A percentile compares a stretch with the other conserved stretches of the same genome.
Conservation (phyloP, 2,329 filamentous ascomycete genomes). For the Sporothrix brunneoviolacea region DNA sequence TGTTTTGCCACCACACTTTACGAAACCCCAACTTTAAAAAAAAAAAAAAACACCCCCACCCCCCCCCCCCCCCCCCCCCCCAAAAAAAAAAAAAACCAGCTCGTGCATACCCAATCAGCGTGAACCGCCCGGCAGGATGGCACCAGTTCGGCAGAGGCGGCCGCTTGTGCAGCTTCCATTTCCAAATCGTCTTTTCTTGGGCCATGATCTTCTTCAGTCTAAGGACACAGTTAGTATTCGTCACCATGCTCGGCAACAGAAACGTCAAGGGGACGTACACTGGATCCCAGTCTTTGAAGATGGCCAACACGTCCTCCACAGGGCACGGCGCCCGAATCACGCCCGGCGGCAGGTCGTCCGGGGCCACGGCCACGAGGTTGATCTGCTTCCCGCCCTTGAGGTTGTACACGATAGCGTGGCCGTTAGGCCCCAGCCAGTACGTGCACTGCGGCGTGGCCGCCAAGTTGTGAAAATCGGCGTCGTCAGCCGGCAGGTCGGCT, state of each 20-base stretch:
- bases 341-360: slow-evolving; percentile 10
- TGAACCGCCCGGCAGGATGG: slow-evolving; percentile 8
- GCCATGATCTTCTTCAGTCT: slow-evolving; percentile 11
- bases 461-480: neutral
- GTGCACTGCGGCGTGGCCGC: slow-evolving; percentile 9
- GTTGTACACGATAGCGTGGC: slow-evolving; percentile 14
- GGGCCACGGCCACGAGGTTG: slow-evolving; percentile 13
- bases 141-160: slow-evolving; percentile 8
- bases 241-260: too few relatives aligned
- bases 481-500: neutral
- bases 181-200: slow-evolving; percentile 9
- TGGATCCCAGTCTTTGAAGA: slow-evolving; percentile 13
- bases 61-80: too few relatives aligned
- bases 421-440: slow-evolving; percentile 12
- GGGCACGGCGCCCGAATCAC: slow-evolving; percentile 10
- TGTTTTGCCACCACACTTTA: too few relatives aligned
- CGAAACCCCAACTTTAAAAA: too few relatives aligned
- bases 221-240: too few relatives aligned
- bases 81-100: too few relatives aligned
- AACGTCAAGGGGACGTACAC: neutral
- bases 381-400: slow-evolving; percentile 14
- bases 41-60: too few relatives aligned
- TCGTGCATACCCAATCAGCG: slow-evolving; percentile 7
- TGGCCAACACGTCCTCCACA: slow-evolving; percentile 5
- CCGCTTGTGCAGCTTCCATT: slow-evolving; percentile 15